Base-by-base conservation (phyloP, 116 monocot genomes). In the Zostera marina region DNA sequence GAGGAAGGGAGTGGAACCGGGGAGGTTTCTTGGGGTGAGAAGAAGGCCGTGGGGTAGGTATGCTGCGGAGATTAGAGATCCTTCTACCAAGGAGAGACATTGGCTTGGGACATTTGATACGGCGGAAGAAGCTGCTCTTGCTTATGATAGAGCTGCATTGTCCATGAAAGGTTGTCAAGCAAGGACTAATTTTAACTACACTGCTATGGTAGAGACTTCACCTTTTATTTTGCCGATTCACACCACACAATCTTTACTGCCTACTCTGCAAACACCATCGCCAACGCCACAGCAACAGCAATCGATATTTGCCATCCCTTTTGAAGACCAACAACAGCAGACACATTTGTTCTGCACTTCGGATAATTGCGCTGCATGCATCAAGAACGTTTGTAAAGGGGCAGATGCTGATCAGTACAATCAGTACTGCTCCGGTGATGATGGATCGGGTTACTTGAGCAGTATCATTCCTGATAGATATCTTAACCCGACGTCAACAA, bases 21-120 rank as follows among this genome's bases (percentile, higher is more conserved):
- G 77, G 21, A 68, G 67, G 64, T 77, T 68, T 51, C 72, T 77
- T 15, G 77, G 77, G 15, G 77, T 77, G n/a, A 63, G 77, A 41
- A 67, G 77, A 41, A 43, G 77, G 54, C 77, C 77, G 4, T 77
- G 77, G 77, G 77, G 77, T 22, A 67, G 77, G 52, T 77, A 77
- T 60, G 77, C 77, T 9, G 77, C 77, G 42, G 77, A 77, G 68
- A 77, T 77, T 47, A 72, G 77, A 22, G 71, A 77, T 48, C 77
- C 77, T 10, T 54, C 77, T 10, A 77, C 77, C 4, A 77, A 77
- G 38, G 77, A 77, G 49, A 57, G 77, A 47, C 77, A 77, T 25
- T 77, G 77, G 77, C 72, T 77, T 9, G 77, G 77, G 42, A 77
- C 77, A 20, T 77, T 77, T 41, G 78, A 78, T 41, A 78, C 78